Percentiles rank a stretch among this genome's conserved stretches.
Evolutionary conservation across 768 basidiomycete species (phyloP).

Genomic region (Saitozyma podzolica): DNA sequence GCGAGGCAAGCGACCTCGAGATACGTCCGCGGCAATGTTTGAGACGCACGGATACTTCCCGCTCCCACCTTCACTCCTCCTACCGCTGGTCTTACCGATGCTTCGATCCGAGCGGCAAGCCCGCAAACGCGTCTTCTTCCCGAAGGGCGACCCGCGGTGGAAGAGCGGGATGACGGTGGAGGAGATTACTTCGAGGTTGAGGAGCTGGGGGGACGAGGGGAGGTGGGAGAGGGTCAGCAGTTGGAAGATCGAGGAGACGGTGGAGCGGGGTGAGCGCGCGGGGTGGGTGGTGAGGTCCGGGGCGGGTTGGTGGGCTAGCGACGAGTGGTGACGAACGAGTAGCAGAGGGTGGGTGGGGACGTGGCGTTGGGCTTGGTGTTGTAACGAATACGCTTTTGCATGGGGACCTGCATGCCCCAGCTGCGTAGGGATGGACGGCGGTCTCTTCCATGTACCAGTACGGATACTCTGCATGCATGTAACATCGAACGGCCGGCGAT

Average conservation of each 20-base stretch:
- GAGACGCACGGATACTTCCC: constrained; percentile 31
- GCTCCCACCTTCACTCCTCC: constrained; percentile 28
- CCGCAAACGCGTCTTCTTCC: constrained; percentile 15
- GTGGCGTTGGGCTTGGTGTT: neutral
- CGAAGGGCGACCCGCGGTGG: constrained; percentile 19
- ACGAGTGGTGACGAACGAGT: too few relatives aligned
- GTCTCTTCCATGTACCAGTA: too few relatives aligned
- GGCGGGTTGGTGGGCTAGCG: constrained; percentile 14
- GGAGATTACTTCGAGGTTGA: constrained; percentile 19
- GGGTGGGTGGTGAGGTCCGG: constrained; percentile 25
- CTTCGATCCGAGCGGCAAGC: constrained; percentile 15
- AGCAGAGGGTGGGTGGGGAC: constrained; percentile 6
- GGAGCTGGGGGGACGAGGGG: constrained; percentile 35
- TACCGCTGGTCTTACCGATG: constrained; percentile 29
- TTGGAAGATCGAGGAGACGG: constrained; percentile 31
- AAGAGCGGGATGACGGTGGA: constrained; percentile 32
- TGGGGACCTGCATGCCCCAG: too few relatives aligned
- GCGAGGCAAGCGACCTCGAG: neutral
- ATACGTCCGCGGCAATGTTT: neutral
- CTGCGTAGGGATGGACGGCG: too few relatives aligned
- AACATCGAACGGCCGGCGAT: too few relatives aligned
- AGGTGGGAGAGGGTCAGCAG: constrained; percentile 44
- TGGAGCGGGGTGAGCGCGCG: constrained; percentile 22
- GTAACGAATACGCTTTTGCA: constrained; percentile 20
- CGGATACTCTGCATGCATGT: too few relatives aligned